Conservation (phyloP, 495 filamentous ascomycete genomes). For the Penicillium flavigenum region DNA sequence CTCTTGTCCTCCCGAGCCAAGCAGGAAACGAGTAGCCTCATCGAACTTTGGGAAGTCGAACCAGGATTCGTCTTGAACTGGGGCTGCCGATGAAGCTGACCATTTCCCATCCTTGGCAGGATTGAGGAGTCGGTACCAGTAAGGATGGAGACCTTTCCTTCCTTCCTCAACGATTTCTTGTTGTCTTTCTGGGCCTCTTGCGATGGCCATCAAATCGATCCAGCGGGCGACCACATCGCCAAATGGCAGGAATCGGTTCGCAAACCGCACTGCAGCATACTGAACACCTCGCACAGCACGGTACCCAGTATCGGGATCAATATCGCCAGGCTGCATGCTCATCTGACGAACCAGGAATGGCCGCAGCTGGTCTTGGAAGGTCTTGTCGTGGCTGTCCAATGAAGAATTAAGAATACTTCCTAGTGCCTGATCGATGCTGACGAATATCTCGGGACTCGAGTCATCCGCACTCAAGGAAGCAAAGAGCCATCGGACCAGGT, state of each 20-base stretch:
- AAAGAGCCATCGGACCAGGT: constrained; percentile 76
- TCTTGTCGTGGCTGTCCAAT: constrained; percentile 43
- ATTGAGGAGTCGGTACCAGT: constrained; percentile 71
- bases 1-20: constrained; percentile 26
- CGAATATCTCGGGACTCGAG: constrained; percentile 67
- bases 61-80: constrained; percentile 29
- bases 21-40: constrained; percentile 36
- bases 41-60: constrained; percentile 49
- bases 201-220: constrained; percentile 81
- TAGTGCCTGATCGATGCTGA: constrained; percentile 86
- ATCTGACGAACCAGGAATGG: constrained; percentile 67
- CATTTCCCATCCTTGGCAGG: constrained; percentile 39
- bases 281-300: constrained; percentile 62
- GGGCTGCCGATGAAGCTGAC: constrained; percentile 12
- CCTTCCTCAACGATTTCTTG: constrained; percentile 89
- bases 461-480: constrained; percentile 76
- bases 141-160: constrained; percentile 79
- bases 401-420: constrained; percentile 70
- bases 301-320: constrained; percentile 38
- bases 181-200: constrained; percentile 58
- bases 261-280: constrained; percentile 82
- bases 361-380: constrained; percentile 51
- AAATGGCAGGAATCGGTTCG: constrained; percentile 84
- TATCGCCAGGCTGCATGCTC: constrained; percentile 52
- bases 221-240: constrained; percentile 76